Percentiles rank a stretch among this genome's conserved stretches.
Evolutionary conservation across 78 protist genomes (phyloP).

Genomic region (Thecamonas trahens): DNA sequence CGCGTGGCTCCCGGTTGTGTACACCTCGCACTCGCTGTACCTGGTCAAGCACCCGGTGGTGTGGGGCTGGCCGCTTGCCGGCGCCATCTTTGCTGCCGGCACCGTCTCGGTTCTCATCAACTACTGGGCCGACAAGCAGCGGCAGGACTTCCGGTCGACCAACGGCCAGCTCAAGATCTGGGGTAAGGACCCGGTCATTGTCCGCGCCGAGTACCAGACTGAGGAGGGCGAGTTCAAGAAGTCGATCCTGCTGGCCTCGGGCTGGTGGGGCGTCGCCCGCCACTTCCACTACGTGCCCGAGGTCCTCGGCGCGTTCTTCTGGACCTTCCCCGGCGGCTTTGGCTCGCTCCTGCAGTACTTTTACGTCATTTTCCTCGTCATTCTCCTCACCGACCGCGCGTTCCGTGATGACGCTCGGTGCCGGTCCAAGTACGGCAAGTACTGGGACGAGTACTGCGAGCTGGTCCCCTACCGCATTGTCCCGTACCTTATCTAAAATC

Average conservation of each 20-base stretch:
- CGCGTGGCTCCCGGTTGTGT: too few species aligned
- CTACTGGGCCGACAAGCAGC: neutral
- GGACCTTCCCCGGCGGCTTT: slow-evolving; percentile 5
- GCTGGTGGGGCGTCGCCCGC: slow-evolving; percentile 54
- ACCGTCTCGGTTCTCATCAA: too few species aligned
- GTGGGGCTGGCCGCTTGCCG: too few species aligned
- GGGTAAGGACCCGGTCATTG: neutral
- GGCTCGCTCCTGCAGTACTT: slow-evolving; percentile 23
- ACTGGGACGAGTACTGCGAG: slow-evolving; percentile 26
- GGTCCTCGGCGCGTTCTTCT: neutral
- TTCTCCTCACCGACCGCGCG: slow-evolving; percentile 44
- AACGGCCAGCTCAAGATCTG: neutral
- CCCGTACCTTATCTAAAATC: slow-evolving; percentile 25
- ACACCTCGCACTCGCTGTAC: too few species aligned
- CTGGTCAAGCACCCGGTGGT: too few species aligned
- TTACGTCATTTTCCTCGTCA: slow-evolving; percentile 37
- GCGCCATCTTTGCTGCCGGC: too few species aligned
- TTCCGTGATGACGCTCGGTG: slow-evolving; percentile 36
- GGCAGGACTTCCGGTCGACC: neutral
- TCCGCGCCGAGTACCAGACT: neutral
- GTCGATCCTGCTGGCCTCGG: slow-evolving; percentile 18
- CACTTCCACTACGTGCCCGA: slow-evolving; percentile 50
- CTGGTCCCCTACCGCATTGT: slow-evolving; percentile 21
- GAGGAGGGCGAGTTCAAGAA: too few species aligned
- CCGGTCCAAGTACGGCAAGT: slow-evolving; percentile 25